Conservation (phyloP, 768 basidiomycete genomes). For the Tulasnella sp. region DNA sequence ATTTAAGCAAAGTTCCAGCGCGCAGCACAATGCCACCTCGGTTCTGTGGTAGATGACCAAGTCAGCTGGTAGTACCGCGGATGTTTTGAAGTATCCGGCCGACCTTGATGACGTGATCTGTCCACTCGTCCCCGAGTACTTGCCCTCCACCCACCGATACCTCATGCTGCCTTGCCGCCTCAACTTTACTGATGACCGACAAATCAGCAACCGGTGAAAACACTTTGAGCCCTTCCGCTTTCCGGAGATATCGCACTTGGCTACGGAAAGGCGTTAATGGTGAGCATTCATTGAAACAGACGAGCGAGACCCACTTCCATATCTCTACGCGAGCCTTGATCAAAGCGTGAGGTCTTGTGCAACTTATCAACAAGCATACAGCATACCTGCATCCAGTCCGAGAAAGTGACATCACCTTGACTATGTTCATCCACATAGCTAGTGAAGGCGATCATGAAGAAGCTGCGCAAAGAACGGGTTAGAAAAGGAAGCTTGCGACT, state of each 20-base stretch:
- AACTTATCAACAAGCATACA: background rate
- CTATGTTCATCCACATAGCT: constrained; percentile 66
- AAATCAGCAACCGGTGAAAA: constrained; percentile 89
- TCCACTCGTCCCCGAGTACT: constrained; percentile 90
- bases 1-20: constrained; percentile 81
- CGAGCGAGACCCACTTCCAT: constrained; percentile 60
- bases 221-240: constrained; percentile 72
- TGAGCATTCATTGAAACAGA: background rate
- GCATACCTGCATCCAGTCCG: constrained; percentile 70
- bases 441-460: constrained; percentile 90
- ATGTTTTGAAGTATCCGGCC: constrained; percentile 19
- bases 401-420: constrained; percentile 58
- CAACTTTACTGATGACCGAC: constrained; percentile 61
- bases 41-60: constrained; percentile 38
- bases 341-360: background rate
- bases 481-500: background rate
- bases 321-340: constrained; percentile 84
- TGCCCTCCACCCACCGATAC: constrained; percentile 69
- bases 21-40: constrained; percentile 90
- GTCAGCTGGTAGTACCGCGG: background rate
- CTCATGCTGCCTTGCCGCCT: constrained; percentile 56
- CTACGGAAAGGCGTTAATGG: constrained; percentile 30
- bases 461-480: constrained; percentile 36
- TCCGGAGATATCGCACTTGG: constrained; percentile 78
- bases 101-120: constrained; percentile 85